Percentiles rank a stretch among this genome's conserved stretches.
phyloP scores from a whole-genome alignment of 495 filamentous ascomycete genomes.

The Cryomyces antarcticus region DNA sequence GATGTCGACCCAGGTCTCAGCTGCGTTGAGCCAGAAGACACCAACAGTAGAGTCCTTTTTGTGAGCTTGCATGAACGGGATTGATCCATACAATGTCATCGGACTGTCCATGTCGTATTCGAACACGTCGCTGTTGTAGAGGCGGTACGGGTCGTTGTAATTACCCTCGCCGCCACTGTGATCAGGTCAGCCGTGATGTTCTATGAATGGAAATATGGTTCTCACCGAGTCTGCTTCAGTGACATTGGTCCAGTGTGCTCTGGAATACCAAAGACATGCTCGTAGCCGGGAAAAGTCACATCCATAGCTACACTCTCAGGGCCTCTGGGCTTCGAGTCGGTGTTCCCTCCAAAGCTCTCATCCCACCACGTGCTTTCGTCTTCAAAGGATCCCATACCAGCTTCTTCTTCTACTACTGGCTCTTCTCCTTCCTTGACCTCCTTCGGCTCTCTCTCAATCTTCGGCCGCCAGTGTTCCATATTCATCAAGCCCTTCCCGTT shows the following conservation, averaged over 20 bases:
- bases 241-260: slow-evolving; percentile 79
- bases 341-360: slow-evolving; percentile 82
- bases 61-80: slow-evolving; percentile 94
- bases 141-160: slow-evolving; percentile 77
- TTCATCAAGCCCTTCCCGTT: slow-evolving; percentile 79
- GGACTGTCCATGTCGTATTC: slow-evolving; percentile 93
- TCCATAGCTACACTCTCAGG: slow-evolving; percentile 84
- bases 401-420: slow-evolving; percentile 23
- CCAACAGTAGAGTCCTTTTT: slow-evolving; percentile 82
- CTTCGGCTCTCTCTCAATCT: slow-evolving; percentile 43
- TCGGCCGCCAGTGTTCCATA: slow-evolving; percentile 86
- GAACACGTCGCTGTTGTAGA: slow-evolving; percentile 94
- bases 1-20: slow-evolving; percentile 94
- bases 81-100: slow-evolving; percentile 94
- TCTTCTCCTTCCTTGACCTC: slow-evolving; percentile 31
- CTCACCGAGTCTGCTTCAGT: slow-evolving; percentile 62
- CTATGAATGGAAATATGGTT: not conserved
- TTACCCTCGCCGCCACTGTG: slow-evolving; percentile 55
- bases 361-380: slow-evolving; percentile 96
- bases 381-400: slow-evolving; percentile 20
- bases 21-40: slow-evolving; percentile 96
- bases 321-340: slow-evolving; percentile 74
- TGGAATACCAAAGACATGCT: slow-evolving; percentile 85
- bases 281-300: slow-evolving; percentile 78
- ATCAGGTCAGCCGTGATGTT: not conserved